Conservation (phyloP, 805 yeast species). For the Barnettozyma vustinii region DNA sequence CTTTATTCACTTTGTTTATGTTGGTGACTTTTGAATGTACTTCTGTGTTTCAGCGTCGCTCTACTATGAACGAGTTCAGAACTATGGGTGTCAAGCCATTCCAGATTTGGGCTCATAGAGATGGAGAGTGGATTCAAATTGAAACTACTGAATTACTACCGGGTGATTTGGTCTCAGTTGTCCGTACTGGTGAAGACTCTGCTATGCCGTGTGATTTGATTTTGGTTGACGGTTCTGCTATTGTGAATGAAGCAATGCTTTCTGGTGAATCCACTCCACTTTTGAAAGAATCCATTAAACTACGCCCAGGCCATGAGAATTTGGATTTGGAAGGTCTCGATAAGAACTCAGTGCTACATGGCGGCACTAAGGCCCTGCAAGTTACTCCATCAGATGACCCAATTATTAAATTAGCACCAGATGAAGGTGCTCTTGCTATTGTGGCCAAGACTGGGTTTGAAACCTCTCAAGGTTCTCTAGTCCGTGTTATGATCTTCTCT, state of each 20-base stretch:
- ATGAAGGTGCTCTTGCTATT: slow-evolving; percentile 84
- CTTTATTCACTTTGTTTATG: slow-evolving; percentile 88
- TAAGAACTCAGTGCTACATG: slow-evolving; percentile 82
- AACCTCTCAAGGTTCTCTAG: slow-evolving; percentile 95
- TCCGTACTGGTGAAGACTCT: slow-evolving; percentile 84
- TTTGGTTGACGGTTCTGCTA: slow-evolving; percentile 83
- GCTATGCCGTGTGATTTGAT: slow-evolving; percentile 94
- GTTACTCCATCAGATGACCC: slow-evolving; percentile 64
- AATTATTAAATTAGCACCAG: slow-evolving; percentile 58
- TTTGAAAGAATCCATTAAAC: slow-evolving; percentile 82
- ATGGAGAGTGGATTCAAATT: slow-evolving; percentile 60
- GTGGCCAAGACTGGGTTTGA: slow-evolving; percentile 97
- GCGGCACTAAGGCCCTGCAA: slow-evolving; percentile 95
- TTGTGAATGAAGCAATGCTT: slow-evolving; percentile 97
- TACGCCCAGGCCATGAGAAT: slow-evolving; percentile 67
- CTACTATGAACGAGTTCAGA: slow-evolving; percentile 92
- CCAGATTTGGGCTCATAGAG: slow-evolving; percentile 65
- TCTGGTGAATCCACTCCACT: slow-evolving; percentile 98
- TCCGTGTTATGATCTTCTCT: slow-evolving; percentile 95
- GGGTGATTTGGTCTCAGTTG: slow-evolving; percentile 82
- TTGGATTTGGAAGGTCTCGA: slow-evolving; percentile 80
- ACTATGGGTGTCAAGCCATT: slow-evolving; percentile 97
- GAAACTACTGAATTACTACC: slow-evolving; percentile 79
- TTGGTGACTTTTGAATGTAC: slow-evolving; percentile 89
- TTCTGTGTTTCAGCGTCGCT: slow-evolving; percentile 91